Conservation (phyloP, 768 basidiomycete species). For the Boletus vinaceobasis region DNA sequence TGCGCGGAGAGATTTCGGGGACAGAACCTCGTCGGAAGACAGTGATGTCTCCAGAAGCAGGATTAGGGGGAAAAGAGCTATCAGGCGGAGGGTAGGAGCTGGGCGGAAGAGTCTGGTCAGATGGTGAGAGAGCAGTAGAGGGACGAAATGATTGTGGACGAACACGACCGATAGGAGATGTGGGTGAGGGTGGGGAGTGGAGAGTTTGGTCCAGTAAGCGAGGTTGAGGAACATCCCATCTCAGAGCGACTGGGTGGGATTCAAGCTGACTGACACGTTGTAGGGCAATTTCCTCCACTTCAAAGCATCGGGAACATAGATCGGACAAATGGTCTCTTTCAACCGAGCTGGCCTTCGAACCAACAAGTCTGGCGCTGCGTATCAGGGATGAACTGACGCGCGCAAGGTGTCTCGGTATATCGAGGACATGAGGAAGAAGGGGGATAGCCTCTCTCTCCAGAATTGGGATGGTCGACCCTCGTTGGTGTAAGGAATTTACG, state of each 20-base stretch:
- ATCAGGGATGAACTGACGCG: slow-evolving; percentile 73
- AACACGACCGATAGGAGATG: slow-evolving; percentile 14
- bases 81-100: slow-evolving; percentile 1
- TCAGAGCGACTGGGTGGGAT: slow-evolving; percentile 9
- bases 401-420: slow-evolving; percentile 76
- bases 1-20: slow-evolving; percentile 18
- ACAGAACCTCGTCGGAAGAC: slow-evolving; percentile 26
- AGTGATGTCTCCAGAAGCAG: slow-evolving; percentile 10
- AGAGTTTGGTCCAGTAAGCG: neutral
- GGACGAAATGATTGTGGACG: slow-evolving; percentile 36
- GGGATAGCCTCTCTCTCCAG: slow-evolving; percentile 72
- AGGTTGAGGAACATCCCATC: slow-evolving; percentile 16
- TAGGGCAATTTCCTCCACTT: slow-evolving; percentile 69
- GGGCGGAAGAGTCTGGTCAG: slow-evolving; percentile 17
- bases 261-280: slow-evolving; percentile 58
- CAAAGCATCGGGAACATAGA: slow-evolving; percentile 58
- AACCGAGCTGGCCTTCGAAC: slow-evolving; percentile 32
- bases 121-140: slow-evolving; percentile 47
- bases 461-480: slow-evolving; percentile 50
- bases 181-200: slow-evolving; percentile 20
- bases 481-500: slow-evolving; percentile 54
- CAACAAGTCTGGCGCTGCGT: slow-evolving; percentile 50
- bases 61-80: neutral
- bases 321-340: slow-evolving; percentile 44
- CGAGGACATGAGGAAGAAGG: slow-evolving; percentile 67